Percentiles rank a stretch among this genome's conserved stretches.
Conservation (phyloP, 345 rosid species). For the Lumnitzera littorea region DNA sequence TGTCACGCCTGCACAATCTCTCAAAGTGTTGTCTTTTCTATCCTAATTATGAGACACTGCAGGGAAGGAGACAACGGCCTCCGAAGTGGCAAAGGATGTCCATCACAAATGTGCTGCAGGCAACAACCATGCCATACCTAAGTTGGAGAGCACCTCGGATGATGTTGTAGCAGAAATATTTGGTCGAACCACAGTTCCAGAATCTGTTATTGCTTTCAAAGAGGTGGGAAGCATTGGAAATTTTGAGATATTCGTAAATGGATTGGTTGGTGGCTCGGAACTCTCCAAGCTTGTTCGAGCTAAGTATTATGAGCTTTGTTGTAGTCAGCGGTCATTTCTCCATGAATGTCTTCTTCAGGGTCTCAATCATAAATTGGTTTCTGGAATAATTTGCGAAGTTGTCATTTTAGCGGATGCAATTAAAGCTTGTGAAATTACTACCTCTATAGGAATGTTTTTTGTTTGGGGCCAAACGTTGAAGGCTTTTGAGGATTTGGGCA, state of each 20-base stretch:
- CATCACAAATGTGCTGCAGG: slow-evolving; percentile 4
- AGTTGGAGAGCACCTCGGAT: slow-evolving; percentile 6
- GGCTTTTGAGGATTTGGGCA: slow-evolving; percentile 46
- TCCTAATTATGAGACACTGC: not conserved
- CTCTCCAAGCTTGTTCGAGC: slow-evolving; percentile 24
- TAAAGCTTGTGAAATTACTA: slow-evolving; percentile 23
- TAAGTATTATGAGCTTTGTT: slow-evolving; percentile 34
- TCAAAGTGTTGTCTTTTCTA: too few species aligned
- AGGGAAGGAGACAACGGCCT: slow-evolving; percentile 6
- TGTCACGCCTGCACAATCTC: too few species aligned
- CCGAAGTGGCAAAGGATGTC: slow-evolving; percentile 10
- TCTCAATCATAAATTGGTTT: slow-evolving; percentile 34
- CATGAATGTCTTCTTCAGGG: slow-evolving; percentile 32
- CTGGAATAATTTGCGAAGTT: slow-evolving; percentile 37
- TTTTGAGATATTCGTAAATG: slow-evolving; percentile 22
- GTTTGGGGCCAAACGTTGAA: slow-evolving; percentile 41
- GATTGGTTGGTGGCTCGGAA: slow-evolving; percentile 22
- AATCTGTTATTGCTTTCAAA: slow-evolving; percentile 13
- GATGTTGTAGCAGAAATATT: slow-evolving; percentile 6
- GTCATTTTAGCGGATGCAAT: slow-evolving; percentile 41
- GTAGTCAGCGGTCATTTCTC: slow-evolving; percentile 30
- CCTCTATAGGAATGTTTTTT: slow-evolving; percentile 21
- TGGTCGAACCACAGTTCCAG: slow-evolving; percentile 11
- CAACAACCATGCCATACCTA: slow-evolving; percentile 4
- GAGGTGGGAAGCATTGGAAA: slow-evolving; percentile 17